Base-by-base conservation (phyloP, 164 flowering plant genomes). In the Annona squamosa region DNA sequence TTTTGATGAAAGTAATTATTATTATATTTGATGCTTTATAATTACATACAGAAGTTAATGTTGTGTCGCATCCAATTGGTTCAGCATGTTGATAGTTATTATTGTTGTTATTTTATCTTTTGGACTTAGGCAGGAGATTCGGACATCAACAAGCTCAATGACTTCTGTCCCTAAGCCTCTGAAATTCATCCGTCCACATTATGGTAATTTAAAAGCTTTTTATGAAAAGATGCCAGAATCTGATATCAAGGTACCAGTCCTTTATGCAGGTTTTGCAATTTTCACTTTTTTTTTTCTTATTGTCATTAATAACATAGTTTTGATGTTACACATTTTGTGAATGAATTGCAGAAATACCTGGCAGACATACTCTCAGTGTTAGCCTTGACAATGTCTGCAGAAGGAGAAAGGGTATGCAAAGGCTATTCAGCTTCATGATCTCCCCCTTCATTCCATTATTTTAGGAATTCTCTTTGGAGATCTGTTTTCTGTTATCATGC, bases 111-210 rank as follows among this genome's bases (percentile, higher is more conserved):
- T n/a, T 71, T 9, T 48, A 45, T 45, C 63, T 48, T 48, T 67
- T 63, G 42, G 69, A 6, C 66, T 78, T 63, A 96, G 99, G 88
- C 95, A 90, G 74, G 99, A 96, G 80, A 96, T 96, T 63, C 88
- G 99, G 43, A 89, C 93, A 0, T 82, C 99, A 46, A 96, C 99
- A 59, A 96, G 99, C 79, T 96, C 99, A 12, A 93, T 93, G 99
- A 96, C 99, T 46, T 96, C 99, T 4, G 99, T 96, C 56, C 98
- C 99, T 4, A 96, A 96, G 82, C 99, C 98, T n/a, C 77, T 96
- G 56, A 96, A 96, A 79, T 93, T 93, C 80, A 91, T 96, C 44
- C 92, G 98, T 17, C 98, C 98, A 0, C 98, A 96, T 85, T 96
- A 90, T 85, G 97, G 89, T 56, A 82, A 95, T 70, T 72, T 96